Percentiles rank a stretch among this genome's conserved stretches.
Evolutionary conservation across 257 asterid genomes (phyloP).

Genomic region (Gentiana dahurica): DNA sequence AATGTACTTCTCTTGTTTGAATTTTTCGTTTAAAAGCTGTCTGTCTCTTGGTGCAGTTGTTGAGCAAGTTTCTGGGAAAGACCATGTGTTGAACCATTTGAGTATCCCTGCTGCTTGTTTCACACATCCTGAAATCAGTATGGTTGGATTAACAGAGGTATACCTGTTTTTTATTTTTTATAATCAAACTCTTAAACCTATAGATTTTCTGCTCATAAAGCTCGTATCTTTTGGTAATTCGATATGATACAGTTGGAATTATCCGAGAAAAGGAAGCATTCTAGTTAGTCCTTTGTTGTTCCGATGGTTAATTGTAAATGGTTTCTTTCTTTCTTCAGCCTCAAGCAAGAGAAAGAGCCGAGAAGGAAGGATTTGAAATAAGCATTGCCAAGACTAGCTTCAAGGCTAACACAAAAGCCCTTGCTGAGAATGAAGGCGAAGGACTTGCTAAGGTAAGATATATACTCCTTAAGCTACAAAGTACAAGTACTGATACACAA

Average conservation of each 20-base stretch:
- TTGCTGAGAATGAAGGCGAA: conserved; percentile 93
- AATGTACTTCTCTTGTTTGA: conserved; percentile 7
- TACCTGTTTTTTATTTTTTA: too few relatives aligned
- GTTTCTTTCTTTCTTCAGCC: conserved; percentile 36
- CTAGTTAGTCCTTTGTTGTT: too few relatives aligned
- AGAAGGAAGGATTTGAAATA: conserved; percentile 82
- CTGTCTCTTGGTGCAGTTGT: conserved; percentile 44
- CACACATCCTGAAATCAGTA: conserved; percentile 99
- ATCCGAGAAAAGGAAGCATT: too few relatives aligned
- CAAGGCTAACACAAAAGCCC: conserved; percentile 93
- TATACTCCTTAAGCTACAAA: neutral
- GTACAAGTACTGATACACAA: too few relatives aligned
- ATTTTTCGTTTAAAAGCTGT: conserved; percentile 13
- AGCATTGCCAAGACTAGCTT: conserved; percentile 80
- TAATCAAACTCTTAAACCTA: too few relatives aligned
- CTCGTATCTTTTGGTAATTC: too few relatives aligned
- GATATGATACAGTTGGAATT: too few relatives aligned
- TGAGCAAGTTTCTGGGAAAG: conserved; percentile 88
- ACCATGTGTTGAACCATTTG: conserved; percentile 82
- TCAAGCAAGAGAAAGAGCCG: conserved; percentile 89
- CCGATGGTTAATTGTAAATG: too few relatives aligned
- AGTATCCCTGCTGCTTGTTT: conserved; percentile 99
- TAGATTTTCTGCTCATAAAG: too few relatives aligned
- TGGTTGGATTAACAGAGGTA: conserved; percentile 99
- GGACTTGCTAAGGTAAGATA: conserved; percentile 79